These are phyloP conservation scores for Holtermannia corniformis DNA, from an alignment of 768 basidiomycete species.

Conservation along the genomic window DNA sequence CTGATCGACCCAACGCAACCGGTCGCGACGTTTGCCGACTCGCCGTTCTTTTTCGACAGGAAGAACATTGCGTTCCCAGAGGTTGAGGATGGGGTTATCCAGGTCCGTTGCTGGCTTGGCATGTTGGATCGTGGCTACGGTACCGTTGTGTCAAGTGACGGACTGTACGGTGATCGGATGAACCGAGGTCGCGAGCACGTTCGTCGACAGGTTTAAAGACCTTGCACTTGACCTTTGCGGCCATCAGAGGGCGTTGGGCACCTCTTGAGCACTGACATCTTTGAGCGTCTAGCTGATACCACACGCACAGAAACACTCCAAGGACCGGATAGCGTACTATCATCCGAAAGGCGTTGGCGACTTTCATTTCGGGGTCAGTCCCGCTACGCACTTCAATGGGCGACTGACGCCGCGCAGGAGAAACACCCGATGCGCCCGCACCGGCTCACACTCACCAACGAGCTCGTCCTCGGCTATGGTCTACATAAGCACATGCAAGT, in stretches of 20 bases:
- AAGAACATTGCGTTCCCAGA: conserved; percentile 22
- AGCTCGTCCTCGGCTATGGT: conserved; percentile 90
- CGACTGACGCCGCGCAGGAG: conserved; percentile 52
- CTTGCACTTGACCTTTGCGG: too few species aligned
- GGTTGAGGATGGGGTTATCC: conserved; percentile 29
- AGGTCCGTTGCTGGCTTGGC: conserved; percentile 23
- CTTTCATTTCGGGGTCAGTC: conserved; percentile 86
- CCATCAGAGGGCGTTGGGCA: too few species aligned
- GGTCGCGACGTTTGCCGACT: conserved; percentile 40
- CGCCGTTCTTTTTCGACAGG: conserved; percentile 41
- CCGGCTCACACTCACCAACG: conserved; percentile 87
- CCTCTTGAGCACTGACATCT: too few species aligned
- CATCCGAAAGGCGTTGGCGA: conserved; percentile 87
- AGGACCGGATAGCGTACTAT: conserved; percentile 90
- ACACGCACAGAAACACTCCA: conserved; percentile 57
- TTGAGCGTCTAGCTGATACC: background rate
- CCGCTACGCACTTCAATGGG: conserved; percentile 1
- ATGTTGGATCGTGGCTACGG: too few species aligned
- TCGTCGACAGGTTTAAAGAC: too few species aligned
- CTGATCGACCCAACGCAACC: background rate
- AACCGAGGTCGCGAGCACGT: too few species aligned
- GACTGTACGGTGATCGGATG: too few species aligned
- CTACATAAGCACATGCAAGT: conserved; percentile 93
- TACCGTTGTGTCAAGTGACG: too few species aligned
- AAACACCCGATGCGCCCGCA: conserved; percentile 99